Evolutionary conservation across 257 asterid species (phyloP).

Genomic region (Solanum appendiculatum): DNA sequence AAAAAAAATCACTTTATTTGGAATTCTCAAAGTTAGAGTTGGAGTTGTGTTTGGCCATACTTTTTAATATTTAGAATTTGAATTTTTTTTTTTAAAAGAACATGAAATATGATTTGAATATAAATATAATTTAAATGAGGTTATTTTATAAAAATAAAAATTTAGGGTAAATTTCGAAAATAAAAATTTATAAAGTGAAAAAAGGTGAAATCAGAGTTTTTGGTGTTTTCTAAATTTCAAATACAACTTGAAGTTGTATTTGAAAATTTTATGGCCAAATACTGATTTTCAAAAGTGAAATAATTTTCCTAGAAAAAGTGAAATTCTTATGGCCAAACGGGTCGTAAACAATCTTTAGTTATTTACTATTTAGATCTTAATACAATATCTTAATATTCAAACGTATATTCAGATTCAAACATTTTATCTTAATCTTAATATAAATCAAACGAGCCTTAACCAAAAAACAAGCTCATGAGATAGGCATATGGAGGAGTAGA

Average conservation of each 20-base stretch:
- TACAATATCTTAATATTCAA: background rate
- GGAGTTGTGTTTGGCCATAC: background rate
- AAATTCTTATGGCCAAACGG: background rate
- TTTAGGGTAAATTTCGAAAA: background rate
- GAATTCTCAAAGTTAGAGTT: background rate
- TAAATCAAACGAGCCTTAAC: background rate
- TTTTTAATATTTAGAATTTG: background rate
- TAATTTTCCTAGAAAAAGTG: background rate
- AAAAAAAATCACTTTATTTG: background rate
- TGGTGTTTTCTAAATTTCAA: background rate
- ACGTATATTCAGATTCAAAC: background rate
- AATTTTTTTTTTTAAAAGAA: background rate
- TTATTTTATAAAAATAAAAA: background rate
- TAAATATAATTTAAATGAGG: background rate
- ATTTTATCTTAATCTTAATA: background rate
- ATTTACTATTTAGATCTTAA: background rate
- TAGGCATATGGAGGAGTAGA: background rate
- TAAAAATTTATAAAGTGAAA: background rate
- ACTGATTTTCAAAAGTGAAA: background rate
- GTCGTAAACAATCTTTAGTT: background rate
- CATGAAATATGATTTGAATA: background rate
- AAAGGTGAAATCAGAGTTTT: background rate
- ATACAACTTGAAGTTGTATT: background rate
- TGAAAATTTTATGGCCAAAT: background rate
- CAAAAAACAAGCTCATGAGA: background rate